Percentiles rank a stretch among this genome's conserved stretches.
phyloP scores from a whole-genome alignment of 805 yeast species.

The Hanseniaspora nectarophila region DNA sequence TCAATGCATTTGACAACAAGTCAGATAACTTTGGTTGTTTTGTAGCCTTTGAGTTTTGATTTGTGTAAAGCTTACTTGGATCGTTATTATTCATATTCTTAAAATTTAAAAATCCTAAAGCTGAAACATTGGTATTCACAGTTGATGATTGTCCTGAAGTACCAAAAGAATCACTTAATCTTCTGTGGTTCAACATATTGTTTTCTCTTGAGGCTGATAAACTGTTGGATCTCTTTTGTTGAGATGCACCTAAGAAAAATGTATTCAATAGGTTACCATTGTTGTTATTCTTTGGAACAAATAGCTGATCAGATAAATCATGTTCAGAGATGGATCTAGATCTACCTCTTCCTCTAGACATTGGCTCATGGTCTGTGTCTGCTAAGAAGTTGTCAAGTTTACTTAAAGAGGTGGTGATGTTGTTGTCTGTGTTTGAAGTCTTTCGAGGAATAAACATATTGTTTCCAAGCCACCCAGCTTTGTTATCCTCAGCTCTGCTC shows the following conservation, averaged over 20 bases:
- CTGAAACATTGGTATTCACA: constrained; percentile 1
- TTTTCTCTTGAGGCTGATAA: constrained; percentile 9
- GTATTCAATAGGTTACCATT: constrained; percentile 3
- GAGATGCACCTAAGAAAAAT: constrained; percentile 13
- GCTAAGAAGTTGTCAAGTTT: constrained; percentile 9
- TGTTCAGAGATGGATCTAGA: constrained; percentile 13
- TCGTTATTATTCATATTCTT: neutral
- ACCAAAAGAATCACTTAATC: constrained; percentile 8
- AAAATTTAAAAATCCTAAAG: constrained; percentile 1
- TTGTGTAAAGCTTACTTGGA: neutral
- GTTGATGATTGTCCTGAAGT: neutral
- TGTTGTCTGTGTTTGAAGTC: neutral
- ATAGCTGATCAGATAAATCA: neutral
- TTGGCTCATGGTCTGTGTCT: neutral
- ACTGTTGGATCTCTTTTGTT: constrained; percentile 12
- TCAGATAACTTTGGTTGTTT: constrained; percentile 10
- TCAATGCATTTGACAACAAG: constrained; percentile 1
- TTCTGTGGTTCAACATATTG: constrained; percentile 6
- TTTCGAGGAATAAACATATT: constrained; percentile 5
- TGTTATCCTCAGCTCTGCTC: neutral
- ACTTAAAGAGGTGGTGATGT: constrained; percentile 8
- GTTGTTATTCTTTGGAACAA: constrained; percentile 6
- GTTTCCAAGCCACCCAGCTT: neutral
- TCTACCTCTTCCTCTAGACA: constrained; percentile 13
- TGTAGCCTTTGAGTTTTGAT: neutral